A percentile compares a stretch with the other conserved stretches of the same genome.
phyloP scores from a whole-genome alignment of 176 grass and related monocot genomes.

The Canna indica region DNA sequence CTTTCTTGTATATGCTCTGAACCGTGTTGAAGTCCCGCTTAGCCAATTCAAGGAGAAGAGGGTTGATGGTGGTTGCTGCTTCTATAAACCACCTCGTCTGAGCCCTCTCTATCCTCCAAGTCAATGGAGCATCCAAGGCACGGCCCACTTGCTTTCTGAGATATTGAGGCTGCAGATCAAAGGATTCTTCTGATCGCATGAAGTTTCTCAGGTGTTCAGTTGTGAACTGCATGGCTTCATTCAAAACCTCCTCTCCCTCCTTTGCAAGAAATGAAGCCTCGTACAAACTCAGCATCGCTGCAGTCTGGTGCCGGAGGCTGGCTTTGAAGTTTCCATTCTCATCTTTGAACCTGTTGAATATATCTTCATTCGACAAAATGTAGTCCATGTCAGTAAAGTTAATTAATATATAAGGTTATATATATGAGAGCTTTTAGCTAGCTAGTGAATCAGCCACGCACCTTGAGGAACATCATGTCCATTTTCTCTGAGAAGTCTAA shows the following conservation, averaged over 20 bases:
- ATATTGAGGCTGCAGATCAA: background rate
- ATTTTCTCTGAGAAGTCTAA: too few species aligned
- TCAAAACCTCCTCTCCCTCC: background rate
- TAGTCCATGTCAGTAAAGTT: too few species aligned
- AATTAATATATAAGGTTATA: too few species aligned
- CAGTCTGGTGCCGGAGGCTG: too few species aligned
- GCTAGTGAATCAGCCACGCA: too few species aligned
- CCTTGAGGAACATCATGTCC: too few species aligned
- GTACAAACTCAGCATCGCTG: background rate
- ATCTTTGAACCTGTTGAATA: background rate
- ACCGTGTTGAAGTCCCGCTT: conserved; percentile 29
- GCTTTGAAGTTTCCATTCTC: too few species aligned
- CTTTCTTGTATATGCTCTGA: conserved; percentile 14
- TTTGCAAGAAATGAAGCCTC: background rate
- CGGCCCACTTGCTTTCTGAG: background rate
- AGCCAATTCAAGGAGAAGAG: conserved; percentile 26
- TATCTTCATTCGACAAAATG: background rate
- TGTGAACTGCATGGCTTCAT: background rate
- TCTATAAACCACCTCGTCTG: too few species aligned
- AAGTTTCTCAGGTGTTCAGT: background rate
- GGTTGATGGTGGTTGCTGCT: too few species aligned
- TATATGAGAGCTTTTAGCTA: too few species aligned
- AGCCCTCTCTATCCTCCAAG: too few species aligned
- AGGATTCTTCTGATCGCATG: background rate
- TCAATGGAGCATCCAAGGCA: too few species aligned